Conservation (phyloP, 371 early-diverging fungal genomes). For the Rhizopus microsporus region DNA sequence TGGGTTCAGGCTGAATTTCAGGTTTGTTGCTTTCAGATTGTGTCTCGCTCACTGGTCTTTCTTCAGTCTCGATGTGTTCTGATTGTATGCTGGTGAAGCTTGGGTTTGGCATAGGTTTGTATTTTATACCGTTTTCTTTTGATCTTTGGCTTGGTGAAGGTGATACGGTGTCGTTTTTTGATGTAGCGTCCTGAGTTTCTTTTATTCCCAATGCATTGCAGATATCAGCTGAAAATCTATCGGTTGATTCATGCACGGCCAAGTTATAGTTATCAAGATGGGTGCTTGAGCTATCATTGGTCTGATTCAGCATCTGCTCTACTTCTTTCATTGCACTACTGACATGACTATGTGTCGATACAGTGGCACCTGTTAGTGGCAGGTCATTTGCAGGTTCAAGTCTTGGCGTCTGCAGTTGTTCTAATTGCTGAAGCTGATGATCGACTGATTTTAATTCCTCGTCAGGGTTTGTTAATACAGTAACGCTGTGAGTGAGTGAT, state of each 20-base stretch:
- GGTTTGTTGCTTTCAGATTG: neutral
- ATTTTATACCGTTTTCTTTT: conserved; percentile 1
- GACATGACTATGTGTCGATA: conserved; percentile 15
- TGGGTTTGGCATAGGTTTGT: conserved; percentile 25
- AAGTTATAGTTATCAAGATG: conserved; percentile 4
- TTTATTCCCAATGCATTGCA: conserved; percentile 12
- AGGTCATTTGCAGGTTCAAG: neutral
- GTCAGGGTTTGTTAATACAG: conserved; percentile 31
- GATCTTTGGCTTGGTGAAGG: neutral
- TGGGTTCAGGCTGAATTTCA: neutral
- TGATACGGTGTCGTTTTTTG: too few species aligned
- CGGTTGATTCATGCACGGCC: neutral
- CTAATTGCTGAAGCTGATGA: conserved; percentile 27
- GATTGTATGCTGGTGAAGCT: neutral
- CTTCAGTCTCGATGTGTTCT: neutral
- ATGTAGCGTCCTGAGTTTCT: neutral
- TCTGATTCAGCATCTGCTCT: conserved; percentile 22
- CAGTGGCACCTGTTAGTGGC: conserved; percentile 3
- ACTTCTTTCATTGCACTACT: conserved; percentile 28
- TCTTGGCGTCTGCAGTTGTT: conserved; percentile 9
- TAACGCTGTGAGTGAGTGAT: conserved; percentile 6
- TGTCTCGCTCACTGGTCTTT: neutral
- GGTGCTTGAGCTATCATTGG: conserved; percentile 5
- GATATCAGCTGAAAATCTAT: conserved; percentile 10
- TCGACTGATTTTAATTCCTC: conserved; percentile 40